Conservation (phyloP, 1,284 basidiomycete genomes). For the Cutaneotrichosporon sp. region DNA sequence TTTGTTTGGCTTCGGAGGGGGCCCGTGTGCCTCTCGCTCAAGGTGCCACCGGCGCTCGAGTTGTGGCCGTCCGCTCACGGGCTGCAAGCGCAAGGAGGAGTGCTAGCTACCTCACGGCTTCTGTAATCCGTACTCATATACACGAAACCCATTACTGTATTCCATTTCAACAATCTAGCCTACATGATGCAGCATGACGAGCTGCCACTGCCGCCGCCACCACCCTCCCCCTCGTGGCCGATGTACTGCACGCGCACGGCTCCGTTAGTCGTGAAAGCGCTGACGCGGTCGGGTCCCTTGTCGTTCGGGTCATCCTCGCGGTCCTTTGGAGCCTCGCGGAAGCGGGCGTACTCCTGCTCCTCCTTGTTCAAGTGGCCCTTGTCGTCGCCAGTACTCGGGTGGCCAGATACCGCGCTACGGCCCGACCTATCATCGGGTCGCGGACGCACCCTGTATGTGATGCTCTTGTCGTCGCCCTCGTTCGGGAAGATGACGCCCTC, state of each 20-base stretch:
- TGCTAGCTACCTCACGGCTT: neutral
- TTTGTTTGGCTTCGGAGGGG: neutral
- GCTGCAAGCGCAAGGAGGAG: neutral
- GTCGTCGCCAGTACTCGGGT: no score
- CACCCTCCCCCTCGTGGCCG: neutral
- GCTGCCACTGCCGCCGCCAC: neutral
- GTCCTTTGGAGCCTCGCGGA: neutral
- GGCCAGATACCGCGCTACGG: no score
- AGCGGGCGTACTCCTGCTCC: neutral
- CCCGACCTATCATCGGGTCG: no score
- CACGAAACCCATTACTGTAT: neutral
- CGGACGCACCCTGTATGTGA: slow-evolving; percentile 3
- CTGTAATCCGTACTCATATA: neutral
- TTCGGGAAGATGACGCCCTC: slow-evolving; percentile 1
- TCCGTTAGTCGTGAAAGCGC: neutral
- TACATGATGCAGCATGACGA: slow-evolving; percentile 1
- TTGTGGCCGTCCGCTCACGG: neutral
- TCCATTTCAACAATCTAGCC: neutral
- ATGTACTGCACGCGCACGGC: neutral
- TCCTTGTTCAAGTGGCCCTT: neutral
- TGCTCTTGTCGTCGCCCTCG: slow-evolving; percentile 1
- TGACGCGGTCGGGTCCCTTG: neutral
- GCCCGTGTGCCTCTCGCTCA: neutral
- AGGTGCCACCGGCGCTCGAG: neutral
- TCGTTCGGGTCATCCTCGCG: neutral